Percentiles rank a stretch among this genome's conserved stretches.
These are phyloP conservation scores for Spinacia oleracea DNA, from an alignment of 179 eudicot species.

Conservation along the genomic window DNA sequence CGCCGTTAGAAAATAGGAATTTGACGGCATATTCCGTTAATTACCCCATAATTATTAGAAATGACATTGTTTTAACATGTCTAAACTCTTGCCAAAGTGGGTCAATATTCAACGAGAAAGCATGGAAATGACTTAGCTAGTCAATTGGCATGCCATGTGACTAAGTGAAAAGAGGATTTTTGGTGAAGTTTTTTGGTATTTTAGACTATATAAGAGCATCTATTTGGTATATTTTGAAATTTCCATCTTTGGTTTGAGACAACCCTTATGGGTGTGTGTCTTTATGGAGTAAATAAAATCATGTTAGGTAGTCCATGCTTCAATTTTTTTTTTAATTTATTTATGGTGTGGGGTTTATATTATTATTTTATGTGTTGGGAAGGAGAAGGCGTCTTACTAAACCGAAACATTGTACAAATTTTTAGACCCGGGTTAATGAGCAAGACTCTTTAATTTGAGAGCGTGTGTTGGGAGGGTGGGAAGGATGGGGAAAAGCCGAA, in stretches of 20 bases:
- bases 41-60: constrained; percentile 6
- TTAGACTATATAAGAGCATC: background rate
- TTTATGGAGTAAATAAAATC: background rate
- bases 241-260: constrained; percentile 6
- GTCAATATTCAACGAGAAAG: constrained; percentile 14
- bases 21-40: constrained; percentile 27
- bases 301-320: background rate
- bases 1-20: constrained; percentile 11
- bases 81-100: background rate
- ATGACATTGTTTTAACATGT: constrained; percentile 5
- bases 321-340: too few relatives aligned
- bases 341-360: too few relatives aligned
- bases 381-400: too few relatives aligned
- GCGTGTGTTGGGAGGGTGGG: too few relatives aligned
- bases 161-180: background rate
- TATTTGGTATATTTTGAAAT: background rate
- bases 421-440: too few relatives aligned
- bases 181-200: background rate
- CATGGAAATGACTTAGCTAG: constrained; percentile 1
- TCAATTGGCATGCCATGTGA: constrained; percentile 10
- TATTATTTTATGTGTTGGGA: background rate
- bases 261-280: background rate
- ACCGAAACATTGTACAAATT: too few relatives aligned
- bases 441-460: too few relatives aligned
- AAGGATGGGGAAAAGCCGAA: too few relatives aligned